phyloP scores from a whole-genome alignment of 2,329 filamentous ascomycete species.

The Trichoderma breve region DNA sequence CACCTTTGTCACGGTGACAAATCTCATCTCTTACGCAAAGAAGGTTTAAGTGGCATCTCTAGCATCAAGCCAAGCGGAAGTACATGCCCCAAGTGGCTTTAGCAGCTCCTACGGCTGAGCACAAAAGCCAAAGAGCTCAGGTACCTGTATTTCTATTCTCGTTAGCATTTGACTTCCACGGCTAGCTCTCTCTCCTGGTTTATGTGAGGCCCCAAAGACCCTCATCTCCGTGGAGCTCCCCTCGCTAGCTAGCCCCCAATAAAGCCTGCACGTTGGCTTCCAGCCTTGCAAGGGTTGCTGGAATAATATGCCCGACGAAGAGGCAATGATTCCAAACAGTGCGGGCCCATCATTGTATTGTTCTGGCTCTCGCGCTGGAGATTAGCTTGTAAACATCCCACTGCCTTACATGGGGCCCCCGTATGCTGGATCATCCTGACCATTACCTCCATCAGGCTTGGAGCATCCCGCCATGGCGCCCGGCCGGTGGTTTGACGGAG shows the following conservation, averaged over 20 bases:
- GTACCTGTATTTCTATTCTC: neutral
- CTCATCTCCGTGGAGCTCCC: neutral
- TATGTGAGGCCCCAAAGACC: neutral
- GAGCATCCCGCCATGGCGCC: neutral
- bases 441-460: conserved; percentile 2
- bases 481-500: conserved; percentile 8
- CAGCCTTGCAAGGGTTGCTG: conserved; percentile 1
- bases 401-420: neutral
- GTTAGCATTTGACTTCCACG: neutral
- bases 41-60: neutral
- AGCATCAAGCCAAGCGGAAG: neutral
- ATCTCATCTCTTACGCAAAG: neutral
- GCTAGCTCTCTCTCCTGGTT: neutral
- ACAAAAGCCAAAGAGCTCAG: neutral
- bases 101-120: neutral
- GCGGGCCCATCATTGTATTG: neutral
- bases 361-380: neutral
- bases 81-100: neutral
- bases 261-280: conserved; percentile 13
- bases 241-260: conserved; percentile 5
- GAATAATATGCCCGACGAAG: neutral
- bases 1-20: conserved; percentile 12
- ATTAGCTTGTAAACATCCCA: neutral
- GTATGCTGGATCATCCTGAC: neutral
- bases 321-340: conserved; percentile 11